Conservation (phyloP, 768 basidiomycete genomes). For the Boletales sp. region DNA sequence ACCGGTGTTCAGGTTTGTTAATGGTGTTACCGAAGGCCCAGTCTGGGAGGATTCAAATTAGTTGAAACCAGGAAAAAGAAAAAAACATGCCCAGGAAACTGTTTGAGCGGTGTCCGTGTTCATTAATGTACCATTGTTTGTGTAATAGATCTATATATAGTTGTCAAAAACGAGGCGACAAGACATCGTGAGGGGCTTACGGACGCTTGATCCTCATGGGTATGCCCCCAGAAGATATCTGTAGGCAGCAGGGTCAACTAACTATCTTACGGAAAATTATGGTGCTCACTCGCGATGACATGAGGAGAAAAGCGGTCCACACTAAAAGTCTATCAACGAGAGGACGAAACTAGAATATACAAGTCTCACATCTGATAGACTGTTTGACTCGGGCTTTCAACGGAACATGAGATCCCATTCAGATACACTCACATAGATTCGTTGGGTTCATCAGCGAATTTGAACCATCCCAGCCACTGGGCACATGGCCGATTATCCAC, state of each 20-base stretch:
- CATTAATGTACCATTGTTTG: conserved; percentile 64
- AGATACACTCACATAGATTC: conserved; percentile 54
- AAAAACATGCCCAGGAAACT: conserved; percentile 43
- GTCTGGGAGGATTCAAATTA: conserved; percentile 39
- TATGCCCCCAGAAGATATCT: conserved; percentile 80
- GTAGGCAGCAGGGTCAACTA: conserved; percentile 8
- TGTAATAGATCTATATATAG: conserved; percentile 56
- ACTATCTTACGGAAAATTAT: not conserved
- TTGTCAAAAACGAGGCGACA: not conserved
- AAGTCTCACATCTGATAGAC: conserved; percentile 46
- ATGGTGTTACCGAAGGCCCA: conserved; percentile 66
- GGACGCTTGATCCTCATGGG: conserved; percentile 69
- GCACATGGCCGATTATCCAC: conserved; percentile 56
- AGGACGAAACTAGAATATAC: not conserved
- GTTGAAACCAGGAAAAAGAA: conserved; percentile 3
- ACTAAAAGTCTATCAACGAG: conserved; percentile 30
- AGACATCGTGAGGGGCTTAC: conserved; percentile 32
- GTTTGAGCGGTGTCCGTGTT: conserved; percentile 54
- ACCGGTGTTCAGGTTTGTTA: conserved; percentile 70
- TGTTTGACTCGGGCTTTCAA: conserved; percentile 13
- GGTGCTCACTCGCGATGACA: conserved; percentile 65
- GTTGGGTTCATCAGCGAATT: conserved; percentile 64
- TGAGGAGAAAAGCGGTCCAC: conserved; percentile 78
- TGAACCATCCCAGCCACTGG: conserved; percentile 68
- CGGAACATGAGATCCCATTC: not conserved